A percentile compares a stretch with the other conserved stretches of the same genome.
Evolutionary conservation across 352 stramenopile species (phyloP).

Genomic region (Globisporangium nunn): DNA sequence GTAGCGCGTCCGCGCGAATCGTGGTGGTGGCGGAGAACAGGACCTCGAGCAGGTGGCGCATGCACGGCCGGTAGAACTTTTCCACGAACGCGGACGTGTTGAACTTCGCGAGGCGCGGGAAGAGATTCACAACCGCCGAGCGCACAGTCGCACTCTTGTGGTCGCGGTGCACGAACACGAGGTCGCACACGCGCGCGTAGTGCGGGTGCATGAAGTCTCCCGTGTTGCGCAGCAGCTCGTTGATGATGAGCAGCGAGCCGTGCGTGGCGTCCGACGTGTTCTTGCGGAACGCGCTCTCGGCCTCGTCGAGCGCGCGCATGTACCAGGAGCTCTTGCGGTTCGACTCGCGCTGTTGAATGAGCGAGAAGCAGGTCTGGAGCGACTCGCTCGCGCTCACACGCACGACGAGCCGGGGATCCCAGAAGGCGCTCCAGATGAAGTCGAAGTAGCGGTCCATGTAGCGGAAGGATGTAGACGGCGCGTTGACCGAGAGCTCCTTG

Average conservation of each 20-base stretch:
- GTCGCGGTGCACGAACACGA: slow-evolving; percentile 72
- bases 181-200: slow-evolving; percentile 61
- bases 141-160: slow-evolving; percentile 76
- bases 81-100: slow-evolving; percentile 84
- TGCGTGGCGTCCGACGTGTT: slow-evolving; percentile 78
- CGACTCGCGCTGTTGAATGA: slow-evolving; percentile 85
- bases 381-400: slow-evolving; percentile 77
- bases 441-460: slow-evolving; percentile 90
- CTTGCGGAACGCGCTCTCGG: slow-evolving; percentile 58
- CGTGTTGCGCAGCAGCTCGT: slow-evolving; percentile 82
- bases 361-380: slow-evolving; percentile 77
- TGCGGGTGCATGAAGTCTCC: slow-evolving; percentile 87
- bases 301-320: slow-evolving; percentile 68
- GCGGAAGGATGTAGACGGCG: slow-evolving; percentile 76
- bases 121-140: slow-evolving; percentile 79
- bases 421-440: slow-evolving; percentile 87
- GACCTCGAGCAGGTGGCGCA: slow-evolving; percentile 80
- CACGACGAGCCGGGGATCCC: slow-evolving; percentile 73
- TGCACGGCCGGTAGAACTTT: slow-evolving; percentile 75
- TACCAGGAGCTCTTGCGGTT: slow-evolving; percentile 84
- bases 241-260: slow-evolving; percentile 77
- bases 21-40: slow-evolving; percentile 73
- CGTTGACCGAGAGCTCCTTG: slow-evolving; percentile 82
- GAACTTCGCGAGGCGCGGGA: slow-evolving; percentile 83
- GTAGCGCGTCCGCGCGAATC: slow-evolving; percentile 66